Conservation (phyloP, 306 rosid genomes). For the Acacia acuminata region DNA sequence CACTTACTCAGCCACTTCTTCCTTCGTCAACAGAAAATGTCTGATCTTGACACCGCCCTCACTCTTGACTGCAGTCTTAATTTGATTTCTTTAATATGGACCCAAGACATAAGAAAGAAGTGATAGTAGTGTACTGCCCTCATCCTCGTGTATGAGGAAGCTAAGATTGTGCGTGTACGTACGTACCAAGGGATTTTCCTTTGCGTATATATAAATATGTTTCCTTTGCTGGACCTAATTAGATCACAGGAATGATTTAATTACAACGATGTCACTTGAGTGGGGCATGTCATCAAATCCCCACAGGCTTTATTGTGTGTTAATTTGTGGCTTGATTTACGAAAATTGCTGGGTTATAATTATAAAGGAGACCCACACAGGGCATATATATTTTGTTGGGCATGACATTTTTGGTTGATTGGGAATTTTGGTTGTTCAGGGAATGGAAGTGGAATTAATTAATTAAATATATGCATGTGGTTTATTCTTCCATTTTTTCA, state of each 20-base stretch:
- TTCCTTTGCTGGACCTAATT: slow-evolving; percentile 32
- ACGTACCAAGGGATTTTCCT: slow-evolving; percentile 30
- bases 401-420: too few species aligned
- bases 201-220: neutral
- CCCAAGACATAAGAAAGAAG: neutral
- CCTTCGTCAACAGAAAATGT: slow-evolving; percentile 85
- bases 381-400: neutral
- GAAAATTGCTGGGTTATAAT: neutral
- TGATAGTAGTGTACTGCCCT: slow-evolving; percentile 28
- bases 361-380: neutral
- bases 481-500: neutral
- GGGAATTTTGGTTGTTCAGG: neutral
- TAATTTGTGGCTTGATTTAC: slow-evolving; percentile 53
- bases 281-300: slow-evolving; percentile 44
- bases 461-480: neutral
- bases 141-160: slow-evolving; percentile 45
- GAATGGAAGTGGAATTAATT: neutral
- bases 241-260: slow-evolving; percentile 25
- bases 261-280: slow-evolving; percentile 41
- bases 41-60: slow-evolving; percentile 37
- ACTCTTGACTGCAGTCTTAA: slow-evolving; percentile 36
- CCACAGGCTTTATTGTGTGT: slow-evolving; percentile 52
- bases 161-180: slow-evolving; percentile 65
- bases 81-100: slow-evolving; percentile 7
- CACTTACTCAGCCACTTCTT: slow-evolving; percentile 82